Evolutionary conservation across 345 rosid genomes (phyloP), one percentile per base, ranked within the genome.

Genomic region (Hibiscus tridactylites): DNA sequence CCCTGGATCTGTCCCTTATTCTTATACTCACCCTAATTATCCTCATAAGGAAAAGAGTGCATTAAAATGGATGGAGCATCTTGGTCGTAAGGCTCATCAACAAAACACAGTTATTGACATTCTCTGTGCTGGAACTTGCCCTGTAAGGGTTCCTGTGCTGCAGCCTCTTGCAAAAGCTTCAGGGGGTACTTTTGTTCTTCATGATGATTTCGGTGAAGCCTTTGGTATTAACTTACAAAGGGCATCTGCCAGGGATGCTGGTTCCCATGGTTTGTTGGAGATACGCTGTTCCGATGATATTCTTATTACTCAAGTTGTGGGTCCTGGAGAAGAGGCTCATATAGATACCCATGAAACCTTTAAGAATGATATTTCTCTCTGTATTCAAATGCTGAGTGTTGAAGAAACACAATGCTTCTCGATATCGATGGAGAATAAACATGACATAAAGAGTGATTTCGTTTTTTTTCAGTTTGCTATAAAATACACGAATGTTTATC

Each of bases 191-290:
- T 73, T 96, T 85, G 83, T 96, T 75, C 99, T 96, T 71, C 97
- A 96, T 66, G 97, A 96, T 77, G 99, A 96, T 83, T 96, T 96
- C 80, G 96, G 99, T 49, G 98, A 96, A 85, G 93, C 97, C 65
- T 96, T 96, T 77, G 96, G 98, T 65, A 92, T 96, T 72, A 92
- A 92, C 73, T 87, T 92, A 89, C 97, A 96, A 81, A 86, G 97
- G 78, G 98, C 99, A 21, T 21, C 24, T 21, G 24, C 24, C 24
- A 21, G 24, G 24, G 24, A 0, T 21, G 24, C 24, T 21, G 24
- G 24, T 21, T 21, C 24, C 24, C 24, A 21, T 21, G 24, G 1
- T 21, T 21, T 21, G 24, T 21, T 96, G 85, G 99, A 96, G 77
- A 85, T 92, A 78, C 89, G 97, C 68, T 89, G 98, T 81, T 92